phyloP scores from a whole-genome alignment of 2,329 filamentous ascomycete species.

The Hypoxylon sp. region DNA sequence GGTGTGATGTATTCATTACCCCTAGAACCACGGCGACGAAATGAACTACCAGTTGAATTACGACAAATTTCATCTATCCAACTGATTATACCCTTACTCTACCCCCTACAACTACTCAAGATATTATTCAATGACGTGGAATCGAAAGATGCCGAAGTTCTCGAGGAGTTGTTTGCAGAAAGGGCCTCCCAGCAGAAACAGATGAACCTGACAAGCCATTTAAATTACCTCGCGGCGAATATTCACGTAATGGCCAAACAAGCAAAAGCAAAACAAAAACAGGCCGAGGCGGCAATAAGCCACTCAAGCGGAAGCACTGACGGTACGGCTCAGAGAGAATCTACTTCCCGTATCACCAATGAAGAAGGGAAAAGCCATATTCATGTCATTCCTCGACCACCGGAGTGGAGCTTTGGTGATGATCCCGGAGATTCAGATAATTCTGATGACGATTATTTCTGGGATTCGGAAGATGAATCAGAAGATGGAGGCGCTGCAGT shows the following conservation, averaged over 20 bases:
- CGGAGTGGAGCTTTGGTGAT: constrained; percentile 71
- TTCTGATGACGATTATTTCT: constrained; percentile 54
- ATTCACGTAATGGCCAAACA: constrained; percentile 72
- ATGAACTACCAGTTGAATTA: constrained; percentile 68
- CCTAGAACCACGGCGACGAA: constrained; percentile 69
- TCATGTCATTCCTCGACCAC: constrained; percentile 76
- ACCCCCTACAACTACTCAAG: constrained; percentile 74
- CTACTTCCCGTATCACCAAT: constrained; percentile 35
- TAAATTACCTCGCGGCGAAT: constrained; percentile 79
- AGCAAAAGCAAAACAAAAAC: constrained; percentile 44
- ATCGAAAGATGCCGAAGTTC: constrained; percentile 64
- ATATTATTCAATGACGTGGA: constrained; percentile 72
- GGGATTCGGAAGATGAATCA: constrained; percentile 59
- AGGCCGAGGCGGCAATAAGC: constrained; percentile 7
- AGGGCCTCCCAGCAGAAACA: constrained; percentile 65
- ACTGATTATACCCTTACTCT: constrained; percentile 74
- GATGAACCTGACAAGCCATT: constrained; percentile 73
- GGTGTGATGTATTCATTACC: constrained; percentile 76
- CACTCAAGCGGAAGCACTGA: background rate
- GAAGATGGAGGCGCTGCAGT: constrained; percentile 55
- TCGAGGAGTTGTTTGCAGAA: constrained; percentile 71
- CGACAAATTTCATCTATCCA: constrained; percentile 70
- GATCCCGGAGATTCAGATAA: constrained; percentile 56
- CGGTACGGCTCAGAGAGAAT: background rate
- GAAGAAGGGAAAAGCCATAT: constrained; percentile 69